Conservation (phyloP, 2,329 filamentous ascomycete species). For the Cadophora luteo-olivacea region DNA sequence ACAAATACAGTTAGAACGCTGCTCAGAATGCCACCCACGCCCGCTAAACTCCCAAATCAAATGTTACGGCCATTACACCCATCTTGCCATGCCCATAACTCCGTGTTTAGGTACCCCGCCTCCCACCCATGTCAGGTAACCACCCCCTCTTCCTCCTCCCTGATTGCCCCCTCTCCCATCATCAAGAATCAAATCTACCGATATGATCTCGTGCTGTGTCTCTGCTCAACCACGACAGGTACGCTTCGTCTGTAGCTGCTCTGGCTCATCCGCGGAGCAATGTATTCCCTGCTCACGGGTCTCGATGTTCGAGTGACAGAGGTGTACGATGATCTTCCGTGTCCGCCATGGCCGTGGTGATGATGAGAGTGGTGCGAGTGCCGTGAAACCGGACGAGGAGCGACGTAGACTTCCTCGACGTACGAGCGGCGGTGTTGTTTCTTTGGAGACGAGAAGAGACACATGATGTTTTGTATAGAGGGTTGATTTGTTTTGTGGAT, state of each 20-base stretch:
- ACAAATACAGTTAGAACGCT: not conserved
- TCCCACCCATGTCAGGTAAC: not conserved
- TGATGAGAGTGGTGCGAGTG: constrained; percentile 35
- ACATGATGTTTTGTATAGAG: constrained; percentile 34
- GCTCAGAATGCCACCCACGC: not conserved
- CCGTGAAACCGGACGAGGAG: constrained; percentile 39
- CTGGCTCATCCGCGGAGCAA: constrained; percentile 38
- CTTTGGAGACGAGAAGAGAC: constrained; percentile 38
- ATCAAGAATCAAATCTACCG: constrained; percentile 28
- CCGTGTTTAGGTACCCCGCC: not conserved
- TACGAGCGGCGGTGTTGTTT: constrained; percentile 36
- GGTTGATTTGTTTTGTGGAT: not conserved
- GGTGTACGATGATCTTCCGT: constrained; percentile 38
- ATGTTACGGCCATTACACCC: not conserved
- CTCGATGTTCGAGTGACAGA: constrained; percentile 35
- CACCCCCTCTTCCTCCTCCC: not conserved
- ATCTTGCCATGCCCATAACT: not conserved
- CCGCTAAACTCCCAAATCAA: not conserved
- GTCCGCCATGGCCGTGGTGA: constrained; percentile 22
- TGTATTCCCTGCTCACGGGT: constrained; percentile 30
- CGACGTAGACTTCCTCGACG: constrained; percentile 40
- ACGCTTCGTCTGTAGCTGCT: constrained; percentile 37
- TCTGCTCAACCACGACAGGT: constrained; percentile 38
- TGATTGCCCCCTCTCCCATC: not conserved
- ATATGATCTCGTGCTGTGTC: constrained; percentile 34